Evolutionary conservation across 768 basidiomycete genomes (phyloP).

Genomic region (Butyriboletus loyo): DNA sequence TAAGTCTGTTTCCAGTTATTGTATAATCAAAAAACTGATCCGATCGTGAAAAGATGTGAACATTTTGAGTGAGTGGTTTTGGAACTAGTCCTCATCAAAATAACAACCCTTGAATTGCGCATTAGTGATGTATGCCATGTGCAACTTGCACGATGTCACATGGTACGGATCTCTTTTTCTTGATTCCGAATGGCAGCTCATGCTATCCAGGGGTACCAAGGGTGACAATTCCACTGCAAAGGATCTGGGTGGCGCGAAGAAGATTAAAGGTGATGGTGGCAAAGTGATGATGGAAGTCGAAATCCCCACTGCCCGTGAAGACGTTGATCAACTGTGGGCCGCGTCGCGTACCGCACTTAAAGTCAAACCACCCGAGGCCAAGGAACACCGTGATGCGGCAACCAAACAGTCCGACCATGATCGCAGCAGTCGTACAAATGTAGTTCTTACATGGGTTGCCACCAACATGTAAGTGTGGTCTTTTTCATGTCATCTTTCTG

Average conservation of each 20-base stretch:
- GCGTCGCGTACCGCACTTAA: slow-evolving; percentile 71
- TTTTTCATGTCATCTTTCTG: neutral
- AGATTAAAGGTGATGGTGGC: slow-evolving; percentile 79
- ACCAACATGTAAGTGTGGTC: slow-evolving; percentile 67
- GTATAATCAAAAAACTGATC: slow-evolving; percentile 5
- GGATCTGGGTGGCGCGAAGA: slow-evolving; percentile 89
- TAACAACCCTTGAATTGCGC: neutral
- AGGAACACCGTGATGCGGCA: slow-evolving; percentile 79
- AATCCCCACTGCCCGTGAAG: slow-evolving; percentile 76
- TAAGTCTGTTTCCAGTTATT: slow-evolving; percentile 31
- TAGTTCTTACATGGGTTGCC: slow-evolving; percentile 79
- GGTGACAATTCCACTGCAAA: slow-evolving; percentile 87
- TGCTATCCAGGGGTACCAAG: slow-evolving; percentile 71
- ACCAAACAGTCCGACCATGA: slow-evolving; percentile 89
- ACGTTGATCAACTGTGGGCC: slow-evolving; percentile 84
- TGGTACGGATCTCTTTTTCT: slow-evolving; percentile 38
- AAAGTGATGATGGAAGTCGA: slow-evolving; percentile 87
- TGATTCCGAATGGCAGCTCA: slow-evolving; percentile 1
- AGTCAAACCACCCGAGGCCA: slow-evolving; percentile 64
- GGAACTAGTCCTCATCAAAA: neutral
- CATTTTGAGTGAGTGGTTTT: slow-evolving; percentile 58
- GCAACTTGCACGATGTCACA: slow-evolving; percentile 85
- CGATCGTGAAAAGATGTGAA: slow-evolving; percentile 53
- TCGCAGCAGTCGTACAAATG: slow-evolving; percentile 80
- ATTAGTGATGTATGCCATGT: slow-evolving; percentile 90